Base-by-base conservation (phyloP, 2,329 filamentous ascomycete species). In the Paecilomyces dactylethromorphus region DNA sequence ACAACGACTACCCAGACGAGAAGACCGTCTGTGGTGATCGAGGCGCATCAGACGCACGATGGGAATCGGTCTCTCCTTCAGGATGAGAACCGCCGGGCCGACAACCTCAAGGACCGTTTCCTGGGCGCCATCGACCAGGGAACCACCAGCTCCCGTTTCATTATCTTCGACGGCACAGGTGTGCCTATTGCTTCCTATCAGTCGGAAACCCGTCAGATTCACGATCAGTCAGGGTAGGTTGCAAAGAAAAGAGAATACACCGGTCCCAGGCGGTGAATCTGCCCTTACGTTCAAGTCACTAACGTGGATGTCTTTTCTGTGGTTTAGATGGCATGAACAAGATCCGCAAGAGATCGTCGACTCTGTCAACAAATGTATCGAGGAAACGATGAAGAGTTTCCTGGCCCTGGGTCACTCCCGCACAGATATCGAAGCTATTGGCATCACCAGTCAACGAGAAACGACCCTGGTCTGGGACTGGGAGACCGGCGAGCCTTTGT, bases 61-160 rank as follows among this genome's bases (percentile, higher is more conserved):
- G 73, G 73, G 29, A 60, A 71, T 10, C 71, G 72, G 12, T 71
- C 72, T 2, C 31, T 75, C n/a, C 39, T 75, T 10, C 71, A 74
- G 49, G 66, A 74, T 33, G 71, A 74, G 58, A 62, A 62, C 1
- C 68, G 64, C 52, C 67, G 67, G 39, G 59, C 52, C 6, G 71
- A 70, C 55, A 71, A 70, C 54, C 63, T 74, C 49, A 74, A 74
- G 58, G 65, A 74, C 33, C 71, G 64, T 53, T 96, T 90, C 69
- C 87, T 96, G 61, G 92, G 91, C 60, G 90, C 89, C 66, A 92
- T 96, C 71, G 92, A 96, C 71, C 91, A 95, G 69, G 92, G 92
- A 59, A 96, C 92, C 12, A 96, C 92, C 32, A 93, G 89, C 60
- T 90, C 91, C 33, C 84, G 92, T 39, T 96, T 96, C 76, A 84